These are phyloP conservation scores for Aspergillus texensis DNA, from an alignment of 2,329 filamentous ascomycete genomes.

Conservation along the genomic window DNA sequence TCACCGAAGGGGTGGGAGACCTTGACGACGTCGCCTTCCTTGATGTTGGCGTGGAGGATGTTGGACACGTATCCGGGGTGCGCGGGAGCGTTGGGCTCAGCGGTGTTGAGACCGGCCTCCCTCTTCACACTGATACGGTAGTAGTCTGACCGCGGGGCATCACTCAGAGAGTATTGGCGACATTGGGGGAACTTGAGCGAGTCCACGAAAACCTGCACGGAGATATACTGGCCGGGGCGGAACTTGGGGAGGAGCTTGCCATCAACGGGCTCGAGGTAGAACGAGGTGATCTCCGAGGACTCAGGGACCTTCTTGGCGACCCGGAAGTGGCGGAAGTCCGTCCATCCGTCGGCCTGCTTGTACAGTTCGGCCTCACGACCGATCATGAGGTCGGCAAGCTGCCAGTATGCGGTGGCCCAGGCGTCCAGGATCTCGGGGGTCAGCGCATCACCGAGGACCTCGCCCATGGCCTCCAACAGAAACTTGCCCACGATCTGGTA, in stretches of 20 bases:
- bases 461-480: conserved; percentile 67
- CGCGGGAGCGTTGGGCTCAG: conserved; percentile 49
- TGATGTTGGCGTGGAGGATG: conserved; percentile 64
- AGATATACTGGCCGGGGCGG: conserved; percentile 73
- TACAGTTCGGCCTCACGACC: conserved; percentile 67
- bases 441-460: conserved; percentile 68
- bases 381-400: conserved; percentile 74
- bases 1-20: conserved; percentile 69
- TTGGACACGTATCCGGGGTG: conserved; percentile 71
- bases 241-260: conserved; percentile 62
- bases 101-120: conserved; percentile 57
- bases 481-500: conserved; percentile 72
- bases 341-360: conserved; percentile 63
- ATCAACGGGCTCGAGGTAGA: conserved; percentile 68
- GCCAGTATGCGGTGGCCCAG: conserved; percentile 72
- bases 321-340: conserved; percentile 67
- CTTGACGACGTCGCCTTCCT: conserved; percentile 64
- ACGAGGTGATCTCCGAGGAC: conserved; percentile 69
- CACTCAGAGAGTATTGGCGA: conserved; percentile 73
- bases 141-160: conserved; percentile 61
- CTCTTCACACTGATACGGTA: conserved; percentile 74
- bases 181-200: conserved; percentile 65
- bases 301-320: conserved; percentile 68
- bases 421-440: conserved; percentile 66
- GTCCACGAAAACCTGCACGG: conserved; percentile 61